Percentiles rank a stretch among this genome's conserved stretches.
phyloP scores from a whole-genome alignment of 495 filamentous ascomycete species.

The Evernia prunastri region DNA sequence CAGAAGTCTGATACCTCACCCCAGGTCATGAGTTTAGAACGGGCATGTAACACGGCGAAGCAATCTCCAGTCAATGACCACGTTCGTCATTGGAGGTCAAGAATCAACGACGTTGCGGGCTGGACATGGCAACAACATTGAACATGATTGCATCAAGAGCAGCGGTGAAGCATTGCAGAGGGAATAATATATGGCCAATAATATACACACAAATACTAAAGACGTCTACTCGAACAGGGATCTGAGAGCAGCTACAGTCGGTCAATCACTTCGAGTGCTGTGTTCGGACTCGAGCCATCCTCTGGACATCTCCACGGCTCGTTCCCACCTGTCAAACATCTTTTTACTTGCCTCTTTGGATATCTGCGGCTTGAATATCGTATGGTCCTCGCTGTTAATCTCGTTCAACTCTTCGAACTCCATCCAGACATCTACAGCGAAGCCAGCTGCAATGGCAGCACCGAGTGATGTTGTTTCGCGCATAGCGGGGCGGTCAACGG shows the following conservation, averaged over 20 bases:
- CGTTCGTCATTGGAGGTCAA: neutral
- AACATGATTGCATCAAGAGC: neutral
- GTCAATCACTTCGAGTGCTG: conserved; percentile 19
- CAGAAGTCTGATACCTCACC: neutral
- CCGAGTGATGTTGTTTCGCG: conserved; percentile 89
- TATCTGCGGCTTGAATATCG: conserved; percentile 64
- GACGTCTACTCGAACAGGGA: conserved; percentile 18
- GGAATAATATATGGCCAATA: conserved; percentile 18
- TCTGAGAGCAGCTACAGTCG: conserved; percentile 9
- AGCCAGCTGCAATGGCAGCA: conserved; percentile 89
- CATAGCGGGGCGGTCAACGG: conserved; percentile 83
- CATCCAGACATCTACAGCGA: conserved; percentile 78
- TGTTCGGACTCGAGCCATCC: conserved; percentile 64
- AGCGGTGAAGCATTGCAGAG: conserved; percentile 2
- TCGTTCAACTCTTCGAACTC: conserved; percentile 70
- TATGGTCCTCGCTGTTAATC: conserved; percentile 70
- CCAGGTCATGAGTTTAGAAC: neutral
- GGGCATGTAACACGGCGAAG: neutral
- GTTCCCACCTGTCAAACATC: conserved; percentile 76
- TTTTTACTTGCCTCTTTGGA: conserved; percentile 50
- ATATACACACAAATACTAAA: conserved; percentile 24
- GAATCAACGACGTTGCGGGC: neutral
- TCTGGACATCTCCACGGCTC: conserved; percentile 83
- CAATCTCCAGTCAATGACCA: neutral
- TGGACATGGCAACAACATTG: neutral